A percentile compares a stretch with the other conserved stretches of the same genome.
Evolutionary conservation across 2,329 filamentous ascomycete species (phyloP).

Genomic region (Hortaea sp.): DNA sequence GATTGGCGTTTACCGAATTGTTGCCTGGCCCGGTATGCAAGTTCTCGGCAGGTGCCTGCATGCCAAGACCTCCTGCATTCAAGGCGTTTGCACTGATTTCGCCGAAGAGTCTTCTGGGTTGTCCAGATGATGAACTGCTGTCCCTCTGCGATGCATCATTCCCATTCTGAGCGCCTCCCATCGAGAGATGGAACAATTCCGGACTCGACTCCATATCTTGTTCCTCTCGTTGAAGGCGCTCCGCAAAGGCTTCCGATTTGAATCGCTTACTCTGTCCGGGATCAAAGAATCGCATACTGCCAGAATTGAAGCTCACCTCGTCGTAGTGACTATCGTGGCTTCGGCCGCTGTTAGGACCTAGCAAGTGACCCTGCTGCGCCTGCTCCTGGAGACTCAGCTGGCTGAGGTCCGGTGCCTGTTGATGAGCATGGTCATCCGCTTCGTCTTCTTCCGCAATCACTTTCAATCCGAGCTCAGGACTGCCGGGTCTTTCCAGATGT

Average conservation of each 20-base stretch:
- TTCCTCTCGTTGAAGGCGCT: conserved; percentile 21
- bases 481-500: neutral
- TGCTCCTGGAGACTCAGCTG: conserved; percentile 43
- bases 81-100: conserved; percentile 50
- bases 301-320: conserved; percentile 24
- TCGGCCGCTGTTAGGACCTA: conserved; percentile 30
- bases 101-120: conserved; percentile 42
- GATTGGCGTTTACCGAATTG: neutral
- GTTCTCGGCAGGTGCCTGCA: neutral
- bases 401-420: conserved; percentile 42
- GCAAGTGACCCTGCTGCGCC: conserved; percentile 26
- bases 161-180: conserved; percentile 17
- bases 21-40: neutral
- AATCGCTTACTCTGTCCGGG: conserved; percentile 35
- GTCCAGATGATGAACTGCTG: neutral
- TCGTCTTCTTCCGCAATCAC: conserved; percentile 52
- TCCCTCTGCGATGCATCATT: neutral
- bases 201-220: conserved; percentile 25
- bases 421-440: conserved; percentile 42
- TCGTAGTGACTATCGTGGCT: conserved; percentile 11
- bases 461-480: conserved; percentile 20
- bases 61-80: conserved; percentile 25
- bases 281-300: conserved; percentile 29
- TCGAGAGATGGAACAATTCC: conserved; percentile 27
- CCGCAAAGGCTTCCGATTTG: conserved; percentile 29